Base-by-base conservation (phyloP, 169 alveolate species). In the Plasmodium billcollinsi region DNA sequence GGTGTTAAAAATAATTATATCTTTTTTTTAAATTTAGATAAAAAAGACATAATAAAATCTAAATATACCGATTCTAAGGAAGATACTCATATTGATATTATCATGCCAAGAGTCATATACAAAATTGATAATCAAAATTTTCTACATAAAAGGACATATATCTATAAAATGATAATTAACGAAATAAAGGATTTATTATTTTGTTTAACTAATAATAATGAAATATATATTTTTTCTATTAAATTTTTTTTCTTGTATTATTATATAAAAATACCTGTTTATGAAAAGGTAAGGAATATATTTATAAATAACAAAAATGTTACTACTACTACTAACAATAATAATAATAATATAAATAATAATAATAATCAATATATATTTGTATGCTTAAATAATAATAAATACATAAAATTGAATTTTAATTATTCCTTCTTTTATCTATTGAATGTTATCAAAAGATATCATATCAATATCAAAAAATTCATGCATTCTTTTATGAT, bases 1-100 rank as follows among this genome's bases (percentile, higher is more conserved):
- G 89, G 89, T 8, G 54, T 49, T 24, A 78, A 59, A 78, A 78
- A 78, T 65, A 65, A 78, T 66, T 59, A 76, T 45, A 14, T 78
- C 3, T 78, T 65, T 20, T 78, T 65, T 52, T 66, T 78, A 67
- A 52, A 66, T 26, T 33, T 78, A 3, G 43, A 78, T 50, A 56
- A 56, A 18, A 78, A 58, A 15, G 52, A 45, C 21, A 1, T 20
- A 7, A 1, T 20, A 7, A 26, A 39, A 21, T 7, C 18, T 45
- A 33, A 65, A 45, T 15, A 63, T 29, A 15, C 12, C 52, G 15
- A 3, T 43, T 21, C 2, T 39, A 39, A 39, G 9, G 45, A 33
- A 1, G 47, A 39, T 39, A 12, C 52, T 4, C 49, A 43, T 21
- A 45, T 24, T 29, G 50, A 11, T 8, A 75, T 24, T 49, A 43